phyloP scores from a whole-genome alignment of 73 alveolate genomes.

The Symbiodinium natans region DNA sequence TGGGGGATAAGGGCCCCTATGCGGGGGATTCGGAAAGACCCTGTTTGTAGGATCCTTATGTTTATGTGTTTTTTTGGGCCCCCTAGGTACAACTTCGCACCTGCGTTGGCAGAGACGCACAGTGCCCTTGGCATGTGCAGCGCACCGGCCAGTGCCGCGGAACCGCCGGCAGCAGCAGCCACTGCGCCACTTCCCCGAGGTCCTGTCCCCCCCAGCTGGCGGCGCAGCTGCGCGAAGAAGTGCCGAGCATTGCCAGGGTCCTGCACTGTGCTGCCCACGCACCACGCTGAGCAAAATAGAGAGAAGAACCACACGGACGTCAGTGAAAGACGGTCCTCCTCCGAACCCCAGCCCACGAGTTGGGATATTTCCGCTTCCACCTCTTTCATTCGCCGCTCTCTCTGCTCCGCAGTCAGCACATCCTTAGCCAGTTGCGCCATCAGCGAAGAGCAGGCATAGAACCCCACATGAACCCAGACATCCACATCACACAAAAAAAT shows the following conservation, averaged over 20 bases:
- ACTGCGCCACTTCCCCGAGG: constrained; percentile 57
- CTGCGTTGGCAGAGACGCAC: constrained; percentile 80
- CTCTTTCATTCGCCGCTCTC: constrained; percentile 82
- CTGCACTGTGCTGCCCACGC: neutral
- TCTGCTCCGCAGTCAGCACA: constrained; percentile 92
- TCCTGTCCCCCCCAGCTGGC: constrained; percentile 73
- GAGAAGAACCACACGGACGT: neutral
- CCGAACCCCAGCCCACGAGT: constrained; percentile 87
- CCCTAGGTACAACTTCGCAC: no score
- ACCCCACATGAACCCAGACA: no score
- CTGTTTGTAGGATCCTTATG: no score
- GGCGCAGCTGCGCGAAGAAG: constrained; percentile 88
- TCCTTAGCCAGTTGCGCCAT: constrained; percentile 15
- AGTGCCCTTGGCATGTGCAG: constrained; percentile 86
- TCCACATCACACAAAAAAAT: no score
- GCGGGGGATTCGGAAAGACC: no score
- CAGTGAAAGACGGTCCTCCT: constrained; percentile 85
- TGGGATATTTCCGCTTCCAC: constrained; percentile 81
- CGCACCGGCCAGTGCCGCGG: constrained; percentile 74
- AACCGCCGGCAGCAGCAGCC: constrained; percentile 74
- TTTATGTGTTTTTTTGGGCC: no score
- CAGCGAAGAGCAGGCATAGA: no score
- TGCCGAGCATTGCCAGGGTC: constrained; percentile 86
- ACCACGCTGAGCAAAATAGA: neutral
- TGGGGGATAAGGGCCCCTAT: no score